Conservation (phyloP, 2,329 filamentous ascomycete species). For the Hansfordia pulvinata region DNA sequence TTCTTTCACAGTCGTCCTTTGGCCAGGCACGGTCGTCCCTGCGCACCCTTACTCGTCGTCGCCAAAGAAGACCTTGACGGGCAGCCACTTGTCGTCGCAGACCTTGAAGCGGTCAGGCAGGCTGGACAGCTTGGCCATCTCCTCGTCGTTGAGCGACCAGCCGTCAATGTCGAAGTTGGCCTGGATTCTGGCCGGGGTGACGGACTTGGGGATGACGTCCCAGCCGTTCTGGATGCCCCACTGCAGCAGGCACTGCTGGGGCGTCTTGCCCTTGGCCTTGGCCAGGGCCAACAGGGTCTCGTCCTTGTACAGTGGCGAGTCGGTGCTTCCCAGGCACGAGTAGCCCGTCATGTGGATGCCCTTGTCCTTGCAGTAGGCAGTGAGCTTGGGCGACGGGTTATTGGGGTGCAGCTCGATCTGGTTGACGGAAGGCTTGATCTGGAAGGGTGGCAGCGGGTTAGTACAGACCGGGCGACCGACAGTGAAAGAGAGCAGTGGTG, state of each 20-base stretch:
- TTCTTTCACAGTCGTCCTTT: not conserved
- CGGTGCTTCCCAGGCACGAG: conserved; percentile 58
- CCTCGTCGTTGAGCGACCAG: conserved; percentile 59
- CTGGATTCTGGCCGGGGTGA: conserved; percentile 60
- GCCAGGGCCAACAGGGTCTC: conserved; percentile 48
- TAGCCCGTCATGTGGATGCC: conserved; percentile 65
- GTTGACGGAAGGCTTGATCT: conserved; percentile 57
- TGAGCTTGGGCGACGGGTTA: conserved; percentile 67
- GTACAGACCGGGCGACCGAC: too few relatives aligned
- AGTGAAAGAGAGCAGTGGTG: too few relatives aligned
- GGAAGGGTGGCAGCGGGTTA: conserved; percentile 1
- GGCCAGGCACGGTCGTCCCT: too few relatives aligned
- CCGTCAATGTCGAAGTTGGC: conserved; percentile 64
- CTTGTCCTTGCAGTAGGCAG: conserved; percentile 59
- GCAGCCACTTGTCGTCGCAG: conserved; percentile 61
- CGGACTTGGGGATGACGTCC: conserved; percentile 77
- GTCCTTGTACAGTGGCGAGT: conserved; percentile 59
- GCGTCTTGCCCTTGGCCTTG: conserved; percentile 50
- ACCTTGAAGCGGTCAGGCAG: conserved; percentile 72
- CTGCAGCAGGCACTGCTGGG: conserved; percentile 63
- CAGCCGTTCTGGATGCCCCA: conserved; percentile 75
- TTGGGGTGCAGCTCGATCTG: conserved; percentile 74
- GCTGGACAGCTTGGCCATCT: conserved; percentile 53
- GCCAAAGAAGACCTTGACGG: conserved; percentile 69
- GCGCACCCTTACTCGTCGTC: conserved; percentile 59